Base-by-base conservation (phyloP, 2,329 filamentous ascomycete species). In the Paracoccidioides brasiliensis region DNA sequence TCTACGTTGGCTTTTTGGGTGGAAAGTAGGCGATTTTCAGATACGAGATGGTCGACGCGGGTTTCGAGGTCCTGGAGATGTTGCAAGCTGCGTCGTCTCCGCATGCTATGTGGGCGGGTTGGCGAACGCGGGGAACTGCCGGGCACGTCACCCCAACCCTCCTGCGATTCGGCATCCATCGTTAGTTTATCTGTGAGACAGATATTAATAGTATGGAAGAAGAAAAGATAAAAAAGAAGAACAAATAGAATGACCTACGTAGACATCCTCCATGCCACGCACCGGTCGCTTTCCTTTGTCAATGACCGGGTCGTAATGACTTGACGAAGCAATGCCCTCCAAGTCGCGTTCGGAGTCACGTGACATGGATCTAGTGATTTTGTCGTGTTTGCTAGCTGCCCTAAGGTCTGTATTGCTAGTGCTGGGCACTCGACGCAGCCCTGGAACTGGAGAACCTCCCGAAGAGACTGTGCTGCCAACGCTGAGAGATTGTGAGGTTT, bases 31-130 rank as follows among this genome's bases (percentile, higher is more conserved):
- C 85, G 83, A 67, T 97, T 97, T 69, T 98, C 91, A 4, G 58
- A 60, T 15, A 86, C 77, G 61, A 98, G 78, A 70, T 91, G 85
- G 63, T 96, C 89, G 64, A 98, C 80, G 65, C 81, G 83, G 58
- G 81, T 78, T 76, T 97, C 90, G 67, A 98, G 83, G 65, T 98
- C 91, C 67, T 80, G 74, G 58, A 97, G 83, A 55, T 91, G 83
- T 74, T 97, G 91, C 84, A 97, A 91, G 78, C 91, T 97, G 73
- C 95, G 93, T 68, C 91, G 88, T 69, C 91, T 90, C 64, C 91
- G 90, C 81, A 98, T 87, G 77, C 90, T 96, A 67, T 90, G 89
- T 64, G 93, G 90, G 72, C 91, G 84, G 63, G 60, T 95, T 55
- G 93, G 93, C 66, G 93, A 97, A 66, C 86, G 84, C 67, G 91